Evolutionary conservation across 2,329 filamentous ascomycete genomes (phyloP).

Genomic region (Cucurbitaria berberidis): DNA sequence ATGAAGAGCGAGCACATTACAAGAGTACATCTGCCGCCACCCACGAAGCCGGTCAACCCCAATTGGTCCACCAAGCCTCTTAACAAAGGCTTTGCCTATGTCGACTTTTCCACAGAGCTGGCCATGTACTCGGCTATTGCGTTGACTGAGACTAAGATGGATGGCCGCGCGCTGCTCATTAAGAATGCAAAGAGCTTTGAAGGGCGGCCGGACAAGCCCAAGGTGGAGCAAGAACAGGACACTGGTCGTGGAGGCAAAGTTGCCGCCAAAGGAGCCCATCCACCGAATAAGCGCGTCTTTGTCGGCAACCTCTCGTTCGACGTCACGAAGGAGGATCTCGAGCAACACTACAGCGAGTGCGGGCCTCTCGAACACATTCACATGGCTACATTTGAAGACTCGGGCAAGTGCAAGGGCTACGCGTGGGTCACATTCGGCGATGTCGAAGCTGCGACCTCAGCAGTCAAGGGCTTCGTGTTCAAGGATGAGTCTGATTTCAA

Average conservation of each 20-base stretch:
- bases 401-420: constrained; percentile 96
- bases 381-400: constrained; percentile 94
- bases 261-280: constrained; percentile 52
- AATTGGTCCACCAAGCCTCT: constrained; percentile 59
- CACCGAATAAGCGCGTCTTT: constrained; percentile 81
- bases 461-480: constrained; percentile 81
- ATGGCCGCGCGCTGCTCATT: constrained; percentile 82
- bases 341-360: constrained; percentile 82
- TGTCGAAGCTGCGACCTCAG: constrained; percentile 73
- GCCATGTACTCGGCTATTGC: constrained; percentile 78
- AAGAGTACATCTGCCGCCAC: constrained; percentile 77
- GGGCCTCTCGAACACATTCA: constrained; percentile 83
- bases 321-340: constrained; percentile 74
- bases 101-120: constrained; percentile 78
- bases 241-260: constrained; percentile 38
- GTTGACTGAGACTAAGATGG: constrained; percentile 81
- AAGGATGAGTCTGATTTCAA: constrained; percentile 62
- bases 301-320: constrained; percentile 67
- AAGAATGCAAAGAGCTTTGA: constrained; percentile 91
- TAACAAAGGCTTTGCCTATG: constrained; percentile 96
- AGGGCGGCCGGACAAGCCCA: constrained; percentile 77
- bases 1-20: constrained; percentile 74
- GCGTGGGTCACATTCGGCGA: constrained; percentile 93
- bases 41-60: constrained; percentile 44
- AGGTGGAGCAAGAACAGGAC: constrained; percentile 38